Percentiles rank a stretch among this genome's conserved stretches.
phyloP scores from a whole-genome alignment of 2,329 filamentous ascomycete species.

The Trichophyton verrucosum region DNA sequence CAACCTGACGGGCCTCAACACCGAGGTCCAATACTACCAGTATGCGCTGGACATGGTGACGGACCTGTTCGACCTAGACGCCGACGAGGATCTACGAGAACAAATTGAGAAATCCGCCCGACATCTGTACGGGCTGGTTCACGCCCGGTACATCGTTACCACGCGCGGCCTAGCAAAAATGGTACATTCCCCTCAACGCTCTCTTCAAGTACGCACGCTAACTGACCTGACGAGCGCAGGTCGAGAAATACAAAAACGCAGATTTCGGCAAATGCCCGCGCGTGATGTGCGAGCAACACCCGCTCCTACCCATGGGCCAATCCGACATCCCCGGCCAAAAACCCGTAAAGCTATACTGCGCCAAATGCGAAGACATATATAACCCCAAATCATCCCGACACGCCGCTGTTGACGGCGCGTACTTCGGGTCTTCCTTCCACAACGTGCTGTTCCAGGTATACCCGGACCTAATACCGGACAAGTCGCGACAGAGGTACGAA shows the following conservation, averaged over 20 bases:
- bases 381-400: constrained; percentile 97
- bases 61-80: constrained; percentile 96
- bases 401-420: constrained; percentile 88
- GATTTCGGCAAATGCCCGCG: constrained; percentile 98
- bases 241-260: constrained; percentile 97
- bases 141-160: constrained; percentile 93
- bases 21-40: constrained; percentile 96
- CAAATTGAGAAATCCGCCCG: constrained; percentile 94
- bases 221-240: constrained; percentile 39
- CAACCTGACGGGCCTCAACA: constrained; percentile 93
- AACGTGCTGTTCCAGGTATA: constrained; percentile 99
- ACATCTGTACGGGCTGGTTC: constrained; percentile 89
- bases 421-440: constrained; percentile 96
- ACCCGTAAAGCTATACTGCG: constrained; percentile 93
- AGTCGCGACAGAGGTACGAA: constrained; percentile 74
- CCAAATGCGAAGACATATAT: constrained; percentile 95
- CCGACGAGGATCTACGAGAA: constrained; percentile 95
- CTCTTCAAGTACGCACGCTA: background rate
- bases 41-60: constrained; percentile 96
- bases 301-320: constrained; percentile 86
- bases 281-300: constrained; percentile 87
- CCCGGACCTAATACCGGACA: constrained; percentile 73
- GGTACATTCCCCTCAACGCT: constrained; percentile 43
- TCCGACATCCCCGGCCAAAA: constrained; percentile 78
- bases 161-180: constrained; percentile 90